Evolutionary conservation across 768 basidiomycete genomes (phyloP), one percentile per base, ranked within the genome.

Genomic region (Lepiota brunneoincarnata): DNA sequence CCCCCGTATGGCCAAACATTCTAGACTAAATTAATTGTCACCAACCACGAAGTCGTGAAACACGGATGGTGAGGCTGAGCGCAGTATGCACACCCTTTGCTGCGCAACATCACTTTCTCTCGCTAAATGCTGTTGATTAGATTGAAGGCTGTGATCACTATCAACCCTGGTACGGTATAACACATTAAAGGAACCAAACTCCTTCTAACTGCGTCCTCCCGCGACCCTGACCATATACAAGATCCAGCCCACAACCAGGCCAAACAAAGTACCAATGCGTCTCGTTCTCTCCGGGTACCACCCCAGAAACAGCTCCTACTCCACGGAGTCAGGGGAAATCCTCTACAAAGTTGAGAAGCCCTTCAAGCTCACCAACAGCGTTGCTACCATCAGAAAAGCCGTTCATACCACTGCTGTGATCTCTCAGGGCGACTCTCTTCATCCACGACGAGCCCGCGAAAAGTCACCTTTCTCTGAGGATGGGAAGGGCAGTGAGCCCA

Each of bases 291-390:
- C 61, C 12, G 59, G 49, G 18, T 41, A 50, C 28, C 53, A 61
- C 18, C 64, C 64, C 10, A 62, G 58, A 42, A 54, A 64, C 39
- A 50, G 60, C 14, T 52, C 58, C 18, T 67, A 61, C 47, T 50
- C 56, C 36, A 61, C 55, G 7, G 56, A 63, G 18, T 44, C 60
- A 2, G 64, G 63, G 6, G 51, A 63, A 24, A 51, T 59, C 6
- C 21, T 67, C 4, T 65, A 65, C 58, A 63, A 61, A 41, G 60
- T 58, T 20, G 51, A 56, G 11, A 58, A 61, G 2, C 58, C 56
- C 0, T 43, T 35, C 34, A 51, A 38, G n/a, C 26, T 59, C 26
- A 35, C 45, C 4, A 12, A 31, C 18, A 37, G 49, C 21, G 47
- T 36, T 34, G 49, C 58, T 12, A 61, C 54, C 20, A 60, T 64